Evolutionary conservation across 176 grass and related monocot genomes (phyloP), one percentile per base, ranked within the genome.

Genomic region (Puya raimondii): DNA sequence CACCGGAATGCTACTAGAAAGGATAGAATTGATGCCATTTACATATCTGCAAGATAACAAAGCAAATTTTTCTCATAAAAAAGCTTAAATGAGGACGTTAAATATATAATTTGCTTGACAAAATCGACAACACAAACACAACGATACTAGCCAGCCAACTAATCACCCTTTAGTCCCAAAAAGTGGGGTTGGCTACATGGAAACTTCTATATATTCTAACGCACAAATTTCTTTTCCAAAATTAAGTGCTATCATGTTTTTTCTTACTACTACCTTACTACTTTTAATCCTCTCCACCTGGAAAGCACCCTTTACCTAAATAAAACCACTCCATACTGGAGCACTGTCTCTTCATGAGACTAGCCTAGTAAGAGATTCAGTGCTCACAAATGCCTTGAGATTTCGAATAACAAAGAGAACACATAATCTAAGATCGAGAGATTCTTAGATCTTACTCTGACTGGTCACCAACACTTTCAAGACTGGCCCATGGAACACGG

Each of bases 391-490:
- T 9, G 6, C 21, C 10, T n/a, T n/a, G 14, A 61, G 21, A 22
- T 61, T 9, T 61, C 17, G 1, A 61, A 10, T 20, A 57, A 15
- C 56, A 61, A n/a, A 18, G 21, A 59, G 21, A 61, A 18, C 56
- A 10, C 7, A 61, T 61, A 10, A 10, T 0, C 15, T 52, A 80
- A 51, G 61, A 64, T 21, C 42, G 74, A 50, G n/a, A 53, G 71
- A 53, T 49, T 75, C 14, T n/a, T 69, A 73, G 42, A 83, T 71
- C 81, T 12, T 93, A 99, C 94, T 91, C 94, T 65, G 94, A 99
- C 81, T 99, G 94, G 53, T 99, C 94, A 51, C 94, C 94, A 49
- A 99, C 94, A 58, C 94, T 94, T 82, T 99, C 94, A 51, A 99
- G 85, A 59, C 74, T 99, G n/a, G 90, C 78, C 90, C 90, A 99